These are phyloP conservation scores for Zygosaccharomyces lentus DNA, from an alignment of 805 yeast genomes.

Conservation along the genomic window DNA sequence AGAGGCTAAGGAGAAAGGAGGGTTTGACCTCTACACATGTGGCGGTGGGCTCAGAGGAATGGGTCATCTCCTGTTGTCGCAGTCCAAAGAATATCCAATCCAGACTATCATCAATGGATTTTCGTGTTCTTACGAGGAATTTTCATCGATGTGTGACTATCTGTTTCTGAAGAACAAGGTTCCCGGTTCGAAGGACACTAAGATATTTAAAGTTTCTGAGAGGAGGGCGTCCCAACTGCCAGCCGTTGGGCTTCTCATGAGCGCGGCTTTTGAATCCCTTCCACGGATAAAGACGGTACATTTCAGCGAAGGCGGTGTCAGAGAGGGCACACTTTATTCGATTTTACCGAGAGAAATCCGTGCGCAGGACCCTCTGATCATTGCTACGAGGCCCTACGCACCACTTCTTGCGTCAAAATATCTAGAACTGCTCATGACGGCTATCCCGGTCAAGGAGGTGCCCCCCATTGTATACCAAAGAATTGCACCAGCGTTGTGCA, in stretches of 20 bases:
- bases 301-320: conserved; percentile 72
- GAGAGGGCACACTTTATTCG: conserved; percentile 70
- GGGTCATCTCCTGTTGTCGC: conserved; percentile 54
- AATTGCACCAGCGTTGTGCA: conserved; percentile 66
- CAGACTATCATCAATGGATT: conserved; percentile 69
- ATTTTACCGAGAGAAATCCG: conserved; percentile 54
- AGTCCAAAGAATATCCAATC: conserved; percentile 56
- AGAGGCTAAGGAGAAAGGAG: conserved; percentile 52
- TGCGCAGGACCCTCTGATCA: conserved; percentile 61
- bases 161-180: conserved; percentile 46
- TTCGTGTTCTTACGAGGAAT: conserved; percentile 52
- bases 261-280: conserved; percentile 58
- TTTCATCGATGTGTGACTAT: conserved; percentile 48
- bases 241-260: conserved; percentile 58
- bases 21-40: conserved; percentile 59
- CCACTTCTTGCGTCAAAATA: conserved; percentile 59
- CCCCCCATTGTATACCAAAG: conserved; percentile 56
- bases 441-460: conserved; percentile 52
- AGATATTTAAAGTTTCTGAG: conserved; percentile 61
- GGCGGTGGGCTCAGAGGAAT: conserved; percentile 75
- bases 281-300: conserved; percentile 59
- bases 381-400: conserved; percentile 69
- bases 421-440: conserved; percentile 47
- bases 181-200: conserved; percentile 41
- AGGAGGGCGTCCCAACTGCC: conserved; percentile 65